Base-by-base conservation (phyloP, 2,329 filamentous ascomycete genomes). In the Sporothrix globosa region DNA sequence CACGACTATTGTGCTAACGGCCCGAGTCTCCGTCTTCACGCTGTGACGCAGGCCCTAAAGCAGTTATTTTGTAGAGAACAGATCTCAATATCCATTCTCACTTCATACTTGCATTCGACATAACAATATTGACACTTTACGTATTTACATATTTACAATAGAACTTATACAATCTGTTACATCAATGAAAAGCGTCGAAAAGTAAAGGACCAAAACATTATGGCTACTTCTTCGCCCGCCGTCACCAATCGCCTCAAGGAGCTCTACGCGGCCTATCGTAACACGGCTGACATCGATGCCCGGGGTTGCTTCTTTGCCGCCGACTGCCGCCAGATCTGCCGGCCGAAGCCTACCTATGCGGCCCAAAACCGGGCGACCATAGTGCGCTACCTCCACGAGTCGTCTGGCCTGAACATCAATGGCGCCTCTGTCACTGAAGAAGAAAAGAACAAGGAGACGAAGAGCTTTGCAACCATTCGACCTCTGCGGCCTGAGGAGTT, bases 351-450 rank as follows among this genome's bases (percentile, higher is more conserved):
- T 0, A 70, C 75, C 1, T 77, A 75, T 44, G 75, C 75, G 5
- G 75, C 76, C 0, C 54, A 24, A 1, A 48, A 76, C 30, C 46
- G 74, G 19, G 72, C 70, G 2, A 75, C 74, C n/a, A 78, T 78
- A 21, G 72, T 77, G 2, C 54, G 60, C 0, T 75, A 75, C 30
- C 71, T 78, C 7, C 69, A 73, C 17, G 75, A 76, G 24, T 70
- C 75, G 2, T 71, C 73, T 10, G 56, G 56, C 2, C 19, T 60
- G 30, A 60, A 11, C 17, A n/a, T 60, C 19, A n/a, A 60, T 10
- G 56, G 30, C 6, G 24, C 53, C 14, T 11, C 17, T 5, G 56
- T n/a, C 17, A 41, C 14, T 2, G 27, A 39, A 2, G 56, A 53
- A 24, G 50, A 53, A 2, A 11, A 41, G n/a, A 27, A 19, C 1